Percentiles rank a stretch among this genome's conserved stretches.
Evolutionary conservation across 768 basidiomycete genomes (phyloP).

Genomic region (Lactarius sanguifluus): DNA sequence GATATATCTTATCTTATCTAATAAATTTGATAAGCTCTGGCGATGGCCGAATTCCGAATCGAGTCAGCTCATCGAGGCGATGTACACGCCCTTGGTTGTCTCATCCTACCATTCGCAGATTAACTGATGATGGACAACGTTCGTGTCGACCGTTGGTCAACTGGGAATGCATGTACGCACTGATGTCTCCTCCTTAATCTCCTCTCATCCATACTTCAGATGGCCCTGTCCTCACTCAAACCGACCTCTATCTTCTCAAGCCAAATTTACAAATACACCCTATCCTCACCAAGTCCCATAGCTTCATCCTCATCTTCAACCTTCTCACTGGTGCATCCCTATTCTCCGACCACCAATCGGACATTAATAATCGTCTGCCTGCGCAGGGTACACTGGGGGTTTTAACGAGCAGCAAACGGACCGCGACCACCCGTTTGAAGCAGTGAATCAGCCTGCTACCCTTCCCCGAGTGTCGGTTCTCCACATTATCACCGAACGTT

Average conservation of each 20-base stretch:
- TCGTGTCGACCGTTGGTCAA: slow-evolving; percentile 27
- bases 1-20: slow-evolving; percentile 28
- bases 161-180: slow-evolving; percentile 25
- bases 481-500: slow-evolving; percentile 44
- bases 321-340: slow-evolving; percentile 55
- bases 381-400: slow-evolving; percentile 57
- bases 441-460: slow-evolving; percentile 42
- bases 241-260: slow-evolving; percentile 76
- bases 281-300: slow-evolving; percentile 50
- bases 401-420: slow-evolving; percentile 61
- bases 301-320: slow-evolving; percentile 72
- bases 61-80: not conserved
- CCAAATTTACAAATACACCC: slow-evolving; percentile 72
- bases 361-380: not conserved
- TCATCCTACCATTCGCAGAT: not conserved
- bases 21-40: not conserved
- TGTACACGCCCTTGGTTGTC: not conserved
- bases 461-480: slow-evolving; percentile 41
- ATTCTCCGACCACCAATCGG: not conserved
- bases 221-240: slow-evolving; percentile 76
- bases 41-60: slow-evolving; percentile 3
- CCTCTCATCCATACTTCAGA: slow-evolving; percentile 43
- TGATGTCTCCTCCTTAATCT: not conserved
- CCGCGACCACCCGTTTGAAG: slow-evolving; percentile 53
- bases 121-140: slow-evolving; percentile 24